Evolutionary conservation across 441 rosid species (phyloP), one percentile per base, ranked within the genome.

Genomic region (Pelargonium fulgidum): DNA sequence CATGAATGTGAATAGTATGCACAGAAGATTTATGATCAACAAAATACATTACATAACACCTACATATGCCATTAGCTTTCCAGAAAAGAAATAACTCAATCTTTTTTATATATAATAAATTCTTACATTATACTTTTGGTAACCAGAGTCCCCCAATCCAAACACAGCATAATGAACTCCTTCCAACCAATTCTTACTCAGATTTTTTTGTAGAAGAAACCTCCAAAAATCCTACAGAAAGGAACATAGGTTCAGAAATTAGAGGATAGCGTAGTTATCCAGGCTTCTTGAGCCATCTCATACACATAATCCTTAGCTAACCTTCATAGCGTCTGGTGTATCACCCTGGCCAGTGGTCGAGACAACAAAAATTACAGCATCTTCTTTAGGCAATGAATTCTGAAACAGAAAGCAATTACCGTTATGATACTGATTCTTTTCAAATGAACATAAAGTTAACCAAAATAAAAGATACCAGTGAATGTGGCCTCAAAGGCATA

Each of bases 291-390:
- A 9, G 26, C 17, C 16, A 7, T 16, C 4, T 17, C 62, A 56
- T 56, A 56, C 26, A 4, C 26, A n/a, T 16, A 17, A 56, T 56
- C 62, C 17, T 56, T 17, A 70, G 65, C 52, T 36, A 65, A 92
- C 96, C 93, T 87, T 90, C 81, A 94, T 86, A 64, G 94, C 79
- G 80, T 89, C 92, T 3, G 99, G 96, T 22, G 86, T 26, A 75
- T 90, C 99, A 72, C 97, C 97, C 81, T 94, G 99, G 65, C 97
- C 96, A 13, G 99, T 91, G 69, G 99, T 93, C 29, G 99, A 91
- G 69, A 82, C 96, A 65, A 90, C 89, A 81, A 93, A 90, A 70
- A 93, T 81, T 73, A 86, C 83, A 66, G 78, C 69, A 44, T 84
- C 87, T 77, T 84, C 84, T 3, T 67, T 71, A 75, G 89, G 84